Base-by-base conservation (phyloP, 768 basidiomycete species). In the Lactarius trivialis region DNA sequence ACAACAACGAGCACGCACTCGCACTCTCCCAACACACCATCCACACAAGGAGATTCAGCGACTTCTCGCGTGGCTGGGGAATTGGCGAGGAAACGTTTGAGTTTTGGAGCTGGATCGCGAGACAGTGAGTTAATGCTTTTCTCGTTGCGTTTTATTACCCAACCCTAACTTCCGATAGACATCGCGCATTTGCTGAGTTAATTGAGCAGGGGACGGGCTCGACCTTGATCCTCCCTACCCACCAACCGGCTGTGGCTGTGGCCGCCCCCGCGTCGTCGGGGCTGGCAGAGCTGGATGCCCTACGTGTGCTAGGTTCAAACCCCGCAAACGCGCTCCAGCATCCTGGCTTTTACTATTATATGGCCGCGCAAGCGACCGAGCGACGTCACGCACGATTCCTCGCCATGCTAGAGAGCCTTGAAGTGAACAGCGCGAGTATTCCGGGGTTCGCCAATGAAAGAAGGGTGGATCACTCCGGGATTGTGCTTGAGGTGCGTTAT, bases 21-120 rank as follows among this genome's bases (percentile, higher is more conserved):
- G 88, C 93, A 0, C 75, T 97, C 2, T 84, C 85, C 0, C 88
- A 94, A 65, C 88, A 98, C 72, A 88, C 86, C 62, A 82, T 84
- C 14, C 97, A 99, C 70, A 81, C 96, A 63, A 84, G 86, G 36
- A 84, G 84, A 64, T 96, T 97, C 67, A 82, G 86, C 6, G 91
- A 93, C 68, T 84, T 99, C 67, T 89, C 90, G 6, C 77, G 89
- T 21, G 87, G 88, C 0, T 98, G 97, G 96, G 91, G 92, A 8
- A 98, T 98, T 59, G 95, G 94, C 17, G 93, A 95, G 68, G 91
- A 94, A 69, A 97, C 92, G 0, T 98, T 91, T 67, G 97, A 98
- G 71, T 98, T 88, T 71, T 98, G 96, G 96, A 91, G 90, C 67
- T 99, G 95, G 96, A 79, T 94, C 59, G 89, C 92, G 8, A 79